Evolutionary conservation across 2,329 filamentous ascomycete species (phyloP).

Genomic region (Fusarium sp.): DNA sequence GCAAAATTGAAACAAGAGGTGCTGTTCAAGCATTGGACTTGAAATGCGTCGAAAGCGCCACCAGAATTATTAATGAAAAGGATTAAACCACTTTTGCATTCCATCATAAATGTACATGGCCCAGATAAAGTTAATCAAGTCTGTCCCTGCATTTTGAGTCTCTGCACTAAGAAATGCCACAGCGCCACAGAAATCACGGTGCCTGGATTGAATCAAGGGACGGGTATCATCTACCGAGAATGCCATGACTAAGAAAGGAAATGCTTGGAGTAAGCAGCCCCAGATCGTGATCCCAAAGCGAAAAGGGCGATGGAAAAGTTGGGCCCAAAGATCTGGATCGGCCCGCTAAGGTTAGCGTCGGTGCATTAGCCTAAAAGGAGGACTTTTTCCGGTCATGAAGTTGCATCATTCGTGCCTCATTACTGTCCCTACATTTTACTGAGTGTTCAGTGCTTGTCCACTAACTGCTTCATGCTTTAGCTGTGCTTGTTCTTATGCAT

Average conservation of each 20-base stretch:
- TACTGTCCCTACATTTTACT: neutral
- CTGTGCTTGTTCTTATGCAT: neutral
- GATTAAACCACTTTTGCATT: too few species aligned
- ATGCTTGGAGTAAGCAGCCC: neutral
- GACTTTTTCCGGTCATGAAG: neutral
- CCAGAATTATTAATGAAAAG: too few species aligned
- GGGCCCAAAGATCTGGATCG: slow-evolving; percentile 18
- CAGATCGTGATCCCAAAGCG: neutral
- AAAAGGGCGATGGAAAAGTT: slow-evolving; percentile 5
- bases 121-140: neutral
- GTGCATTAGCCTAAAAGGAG: neutral
- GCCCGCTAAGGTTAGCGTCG: slow-evolving; percentile 15
- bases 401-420: neutral
- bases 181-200: neutral
- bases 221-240: neutral
- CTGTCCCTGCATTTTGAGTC: neutral
- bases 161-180: neutral
- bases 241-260: neutral
- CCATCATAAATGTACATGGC: too few species aligned
- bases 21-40: too few species aligned
- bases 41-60: too few species aligned
- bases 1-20: too few species aligned
- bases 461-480: too few species aligned
- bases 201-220: neutral
- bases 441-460: too few species aligned